Evolutionary conservation across 768 basidiomycete species (phyloP).

Genomic region (Lactarius deliciosus): DNA sequence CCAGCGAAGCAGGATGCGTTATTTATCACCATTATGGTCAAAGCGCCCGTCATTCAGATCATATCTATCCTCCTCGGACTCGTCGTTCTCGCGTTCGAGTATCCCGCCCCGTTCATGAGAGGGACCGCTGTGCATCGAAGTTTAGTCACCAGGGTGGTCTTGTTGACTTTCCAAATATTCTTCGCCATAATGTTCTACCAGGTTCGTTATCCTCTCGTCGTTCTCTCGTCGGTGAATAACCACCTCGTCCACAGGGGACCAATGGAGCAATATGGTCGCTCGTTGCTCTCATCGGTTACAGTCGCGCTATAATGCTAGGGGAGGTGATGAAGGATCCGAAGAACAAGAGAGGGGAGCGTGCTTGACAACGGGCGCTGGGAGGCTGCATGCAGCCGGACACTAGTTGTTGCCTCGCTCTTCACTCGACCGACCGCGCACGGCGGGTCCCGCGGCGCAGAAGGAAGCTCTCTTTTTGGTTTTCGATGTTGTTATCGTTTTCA

Average conservation of each 20-base stretch:
- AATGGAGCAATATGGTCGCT: conserved; percentile 81
- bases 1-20: conserved; percentile 38
- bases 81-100: conserved; percentile 65
- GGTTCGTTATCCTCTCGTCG: conserved; percentile 41
- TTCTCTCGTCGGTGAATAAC: not conserved
- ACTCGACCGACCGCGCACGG: conserved; percentile 10
- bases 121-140: conserved; percentile 62
- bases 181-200: conserved; percentile 74
- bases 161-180: conserved; percentile 64
- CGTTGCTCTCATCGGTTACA: conserved; percentile 67
- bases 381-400: conserved; percentile 28
- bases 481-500: not conserved
- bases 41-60: conserved; percentile 71
- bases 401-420: conserved; percentile 16
- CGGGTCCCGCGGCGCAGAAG: conserved; percentile 20
- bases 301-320: conserved; percentile 60
- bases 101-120: conserved; percentile 62
- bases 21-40: conserved; percentile 76
- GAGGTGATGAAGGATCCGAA: conserved; percentile 70
- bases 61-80: conserved; percentile 61
- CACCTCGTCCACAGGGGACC: conserved; percentile 57
- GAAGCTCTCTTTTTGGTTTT: conserved; percentile 7
- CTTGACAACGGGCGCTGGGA: conserved; percentile 39
- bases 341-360: conserved; percentile 58
- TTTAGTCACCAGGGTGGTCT: conserved; percentile 56